Conservation (phyloP, 345 rosid genomes). For the Sonneratia caseolaris region DNA sequence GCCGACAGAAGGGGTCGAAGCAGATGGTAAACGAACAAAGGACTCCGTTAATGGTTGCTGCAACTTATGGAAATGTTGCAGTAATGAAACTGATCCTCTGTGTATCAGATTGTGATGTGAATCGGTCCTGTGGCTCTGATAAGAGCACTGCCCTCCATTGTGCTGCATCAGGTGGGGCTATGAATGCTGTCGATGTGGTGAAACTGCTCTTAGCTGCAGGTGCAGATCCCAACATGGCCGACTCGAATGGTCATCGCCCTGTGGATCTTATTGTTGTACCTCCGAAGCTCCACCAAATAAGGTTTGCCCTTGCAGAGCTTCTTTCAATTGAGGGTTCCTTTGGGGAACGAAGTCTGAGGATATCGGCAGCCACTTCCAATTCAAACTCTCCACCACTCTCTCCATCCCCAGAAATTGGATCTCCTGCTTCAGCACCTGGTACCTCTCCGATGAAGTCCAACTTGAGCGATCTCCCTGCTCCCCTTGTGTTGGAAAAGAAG, state of each 20-base stretch:
- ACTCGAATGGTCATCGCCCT: conserved; percentile 58
- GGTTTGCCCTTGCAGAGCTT: conserved; percentile 54
- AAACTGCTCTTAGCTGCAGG: conserved; percentile 74
- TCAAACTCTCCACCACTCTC: conserved; percentile 50
- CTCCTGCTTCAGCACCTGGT: conserved; percentile 28
- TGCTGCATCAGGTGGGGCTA: conserved; percentile 88
- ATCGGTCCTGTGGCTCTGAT: conserved; percentile 53
- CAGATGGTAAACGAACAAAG: conserved; percentile 72
- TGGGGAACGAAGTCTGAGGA: conserved; percentile 33
- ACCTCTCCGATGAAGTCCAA: conserved; percentile 41
- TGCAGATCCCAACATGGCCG: conserved; percentile 54
- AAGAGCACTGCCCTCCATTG: conserved; percentile 84
- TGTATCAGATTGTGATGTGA: conserved; percentile 63
- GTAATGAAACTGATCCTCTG: conserved; percentile 64
- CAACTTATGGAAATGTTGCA: conserved; percentile 76
- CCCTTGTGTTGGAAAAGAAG: conserved; percentile 47
- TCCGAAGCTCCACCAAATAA: conserved; percentile 51
- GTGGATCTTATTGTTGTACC: conserved; percentile 76
- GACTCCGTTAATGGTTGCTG: conserved; percentile 92
- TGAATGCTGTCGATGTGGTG: conserved; percentile 63
- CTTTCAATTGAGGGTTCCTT: conserved; percentile 48
- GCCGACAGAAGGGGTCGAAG: conserved; percentile 75
- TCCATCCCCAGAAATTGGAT: conserved; percentile 49
- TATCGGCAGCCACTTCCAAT: conserved; percentile 27
- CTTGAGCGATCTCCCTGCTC: conserved; percentile 19